Evolutionary conservation across 768 basidiomycete species (phyloP), one percentile per base, ranked within the genome.

Genomic region (Cystobasidium tubakii): DNA sequence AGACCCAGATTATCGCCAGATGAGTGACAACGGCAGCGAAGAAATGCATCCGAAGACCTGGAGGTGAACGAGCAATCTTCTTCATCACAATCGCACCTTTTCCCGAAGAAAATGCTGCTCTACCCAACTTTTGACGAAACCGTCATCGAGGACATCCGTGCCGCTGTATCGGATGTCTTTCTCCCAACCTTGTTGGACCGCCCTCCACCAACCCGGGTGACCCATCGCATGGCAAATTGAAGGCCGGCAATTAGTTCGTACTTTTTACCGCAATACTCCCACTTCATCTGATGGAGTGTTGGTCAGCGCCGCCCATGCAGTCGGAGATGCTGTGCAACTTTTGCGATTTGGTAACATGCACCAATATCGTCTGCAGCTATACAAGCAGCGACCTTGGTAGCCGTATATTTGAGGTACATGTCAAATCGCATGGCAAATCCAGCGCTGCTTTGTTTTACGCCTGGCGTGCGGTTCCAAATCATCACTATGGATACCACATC

Each of bases 151-250:
- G 66, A 54, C 46, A 69, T 43, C 27, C 66, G 36, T 39, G 66
- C 66, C 4, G 42, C 66, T 17, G 63, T 54, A 23, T 50, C 46
- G 33, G 66, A 69, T 33, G 46, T 39, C 4, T 69, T 53, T 53
- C 66, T 73, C n/a, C 70, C 70, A 3, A 63, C 55, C 62, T 73
- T 71, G 70, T 50, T 69, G 25, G 63, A 73, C 36, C 70, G 70
- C 33, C 70, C 70, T 25, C 63, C 70, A 36, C 70, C 29, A 73
- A 73, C 33, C 25, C 73, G 15, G 70, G 70, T 3, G 62, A 65
- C n/a, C 33, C 54, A 33, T 73, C 70, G 3, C 70, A 73, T 42
- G 70, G 63, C 63, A 73, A 73, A 69, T 63, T 73, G 70, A 73
- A 73, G 62, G 70, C 70, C 70, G 70, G 73, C 70, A 73, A 33